Base-by-base conservation (phyloP, 495 filamentous ascomycete species). In the Zalerion maritima region DNA sequence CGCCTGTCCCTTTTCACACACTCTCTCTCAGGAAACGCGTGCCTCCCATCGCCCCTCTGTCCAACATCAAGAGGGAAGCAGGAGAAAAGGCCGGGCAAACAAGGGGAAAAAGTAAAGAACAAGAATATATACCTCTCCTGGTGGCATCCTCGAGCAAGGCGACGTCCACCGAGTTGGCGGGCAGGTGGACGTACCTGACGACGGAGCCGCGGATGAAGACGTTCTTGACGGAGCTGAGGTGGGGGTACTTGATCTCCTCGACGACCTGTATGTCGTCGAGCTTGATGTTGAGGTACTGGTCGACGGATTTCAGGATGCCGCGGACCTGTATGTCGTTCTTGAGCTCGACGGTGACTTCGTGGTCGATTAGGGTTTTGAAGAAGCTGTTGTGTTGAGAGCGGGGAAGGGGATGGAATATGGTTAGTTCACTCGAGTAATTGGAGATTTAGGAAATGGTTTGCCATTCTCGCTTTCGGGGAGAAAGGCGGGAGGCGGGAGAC, bases 211-310 rank as follows among this genome's bases (percentile, higher is more conserved):
- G 71, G 46, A 96, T 96, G 50, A 97, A 97, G 52, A 96, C 83
- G 47, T 93, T 96, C 62, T 91, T 93, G 33, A 93, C 84, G n/a
- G 86, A 89, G 40, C 61, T 65, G 58, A 97, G 54, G 52, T 96
- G 89, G 14, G 89, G 91, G 46, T 91, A 96, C 50, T 81, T 81
- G 43, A 80, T 54, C 52, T 96, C 81, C 28, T 97, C 89, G 18
- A 91, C 60, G 10, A 94, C 85, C 39, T 73, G 67, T 39, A 96
- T 85, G 49, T 94, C 80, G 48, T 97, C 87, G 21, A 96, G 71
- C 61, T 96, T 96, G 62, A 97, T 96, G 60, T 97, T 97, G 39
- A 97, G 74, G 57, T 85, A 97, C 54, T 96, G 91, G 54, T 97
- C 89, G 39, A 97, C 89, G 39, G 78, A 86, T 62, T 94, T 96